Base-by-base conservation (phyloP, 768 basidiomycete genomes). In the Galerina sulciceps region DNA sequence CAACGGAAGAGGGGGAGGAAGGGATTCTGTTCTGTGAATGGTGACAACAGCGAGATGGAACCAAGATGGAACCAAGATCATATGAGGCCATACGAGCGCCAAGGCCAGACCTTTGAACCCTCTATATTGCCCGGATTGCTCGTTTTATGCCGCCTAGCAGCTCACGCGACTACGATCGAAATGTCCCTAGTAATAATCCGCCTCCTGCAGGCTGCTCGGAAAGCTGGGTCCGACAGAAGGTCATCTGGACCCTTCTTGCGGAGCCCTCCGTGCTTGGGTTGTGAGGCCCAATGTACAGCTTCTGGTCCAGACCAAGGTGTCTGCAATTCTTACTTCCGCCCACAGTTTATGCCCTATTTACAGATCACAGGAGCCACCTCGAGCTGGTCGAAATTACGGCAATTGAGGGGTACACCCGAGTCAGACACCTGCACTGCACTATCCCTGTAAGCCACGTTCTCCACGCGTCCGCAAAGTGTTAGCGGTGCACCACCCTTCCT, bases 231-330 rank as follows among this genome's bases (percentile, higher is more conserved):
- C 45, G 58, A 59, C 48, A 40, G 23, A 38, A 41, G 40, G 58
- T 59, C 58, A 59, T 59, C 58, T 59, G 58, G 47, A 53, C 52
- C 9, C 35, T 48, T 50, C 23, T 53, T 14, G 26, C 51, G 51
- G 42, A 49, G 26, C 20, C 38, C 35, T 41, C 38, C 51, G 38
- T 53, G 23, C 44, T 45, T 44, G 34, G 18, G 45, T 42, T 41
- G 52, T 53, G 58, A 44, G 17, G 51, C 44, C 17, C 52, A 35
- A 18, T 40, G 53, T 46, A 53, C 38, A 31, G 36, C 58, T 59
- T 59, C 52, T 45, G 45, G 40, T 37, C 47, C 45, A 59, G 43
- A 53, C 46, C 41, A 53, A 49, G 44, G 53, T 59, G 10, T 54
- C 48, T 52, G 42, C 51, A 49, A 59, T 48, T 20, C 51, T 35